These are phyloP conservation scores for Dictyostelium citrinum DNA, from an alignment of 78 protist species.

Conservation along the genomic window DNA sequence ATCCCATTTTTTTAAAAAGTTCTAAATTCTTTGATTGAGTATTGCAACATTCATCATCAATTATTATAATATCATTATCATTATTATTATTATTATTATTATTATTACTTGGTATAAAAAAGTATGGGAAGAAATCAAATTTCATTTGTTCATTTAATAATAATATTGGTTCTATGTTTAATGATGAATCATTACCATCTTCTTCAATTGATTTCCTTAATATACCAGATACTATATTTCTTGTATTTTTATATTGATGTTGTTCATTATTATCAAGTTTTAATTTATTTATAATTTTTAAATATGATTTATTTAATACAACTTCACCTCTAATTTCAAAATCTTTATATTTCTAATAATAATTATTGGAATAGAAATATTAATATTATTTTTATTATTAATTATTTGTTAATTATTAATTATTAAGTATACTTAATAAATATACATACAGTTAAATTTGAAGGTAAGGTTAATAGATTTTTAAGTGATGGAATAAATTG, in stretches of 20 bases:
- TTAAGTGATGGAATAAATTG: background rate
- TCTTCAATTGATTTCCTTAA: background rate
- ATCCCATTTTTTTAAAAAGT: background rate
- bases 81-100: background rate
- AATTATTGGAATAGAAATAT: background rate
- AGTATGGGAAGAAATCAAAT: slow-evolving; percentile 44
- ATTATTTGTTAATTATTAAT: background rate
- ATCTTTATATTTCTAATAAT: background rate
- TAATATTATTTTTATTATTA: background rate
- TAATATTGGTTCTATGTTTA: background rate
- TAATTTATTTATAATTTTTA: slow-evolving; percentile 25
- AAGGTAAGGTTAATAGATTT: background rate
- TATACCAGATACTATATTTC: slow-evolving; percentile 74
- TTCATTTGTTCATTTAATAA: background rate
- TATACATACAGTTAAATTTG: background rate
- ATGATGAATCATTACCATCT: background rate
- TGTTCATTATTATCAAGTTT: slow-evolving; percentile 2
- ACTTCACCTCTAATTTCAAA: slow-evolving; percentile 80
- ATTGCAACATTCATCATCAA: background rate
- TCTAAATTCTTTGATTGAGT: slow-evolving; percentile 9
- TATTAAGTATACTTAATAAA: background rate
- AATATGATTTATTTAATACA: slow-evolving; percentile 13
- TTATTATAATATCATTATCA: background rate
- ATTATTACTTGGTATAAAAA: background rate
- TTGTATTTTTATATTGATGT: slow-evolving; percentile 57